Percentiles rank a stretch among this genome's conserved stretches.
Evolutionary conservation across 352 stramenopile species (phyloP).

Genomic region (Phytophthora vignae): DNA sequence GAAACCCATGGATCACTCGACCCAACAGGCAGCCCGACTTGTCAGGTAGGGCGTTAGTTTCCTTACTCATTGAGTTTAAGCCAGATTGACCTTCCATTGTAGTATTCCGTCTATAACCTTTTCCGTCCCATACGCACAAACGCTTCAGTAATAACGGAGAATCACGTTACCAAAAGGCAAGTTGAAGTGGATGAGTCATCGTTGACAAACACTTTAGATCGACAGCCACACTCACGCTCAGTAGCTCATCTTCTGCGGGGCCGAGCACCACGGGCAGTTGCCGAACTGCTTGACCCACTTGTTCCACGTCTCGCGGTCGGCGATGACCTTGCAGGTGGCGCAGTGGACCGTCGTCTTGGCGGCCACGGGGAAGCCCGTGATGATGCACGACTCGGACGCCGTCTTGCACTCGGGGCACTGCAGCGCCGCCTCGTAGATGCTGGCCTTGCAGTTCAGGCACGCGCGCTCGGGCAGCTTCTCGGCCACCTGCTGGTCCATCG

Average conservation of each 20-base stretch:
- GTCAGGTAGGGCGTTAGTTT: conserved; percentile 91
- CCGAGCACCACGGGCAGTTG: conserved; percentile 80
- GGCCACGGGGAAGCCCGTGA: conserved; percentile 91
- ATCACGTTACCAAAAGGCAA: not conserved
- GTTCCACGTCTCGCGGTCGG: conserved; percentile 89
- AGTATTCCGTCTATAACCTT: not conserved
- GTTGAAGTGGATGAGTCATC: conserved; percentile 30
- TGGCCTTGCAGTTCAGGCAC: conserved; percentile 80
- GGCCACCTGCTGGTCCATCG: conserved; percentile 95
- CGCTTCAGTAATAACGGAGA: not conserved
- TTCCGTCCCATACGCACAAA: conserved; percentile 16
- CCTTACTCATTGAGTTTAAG: conserved; percentile 95
- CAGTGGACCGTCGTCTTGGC: conserved; percentile 90
- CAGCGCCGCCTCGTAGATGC: conserved; percentile 89
- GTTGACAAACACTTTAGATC: conserved; percentile 1
- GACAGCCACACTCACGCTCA: conserved; percentile 22
- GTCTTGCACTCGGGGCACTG: conserved; percentile 84
- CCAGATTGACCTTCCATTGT: conserved; percentile 21
- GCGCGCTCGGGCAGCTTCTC: conserved; percentile 86
- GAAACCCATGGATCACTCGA: conserved; percentile 58
- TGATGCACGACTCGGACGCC: conserved; percentile 85
- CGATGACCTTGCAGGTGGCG: conserved; percentile 89
- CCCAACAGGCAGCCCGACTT: conserved; percentile 72
- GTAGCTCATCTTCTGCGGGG: conserved; percentile 89
- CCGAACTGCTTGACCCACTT: conserved; percentile 91